These are phyloP conservation scores for Metschnikowia peoriensis DNA, from an alignment of 805 yeast genomes.

Conservation along the genomic window DNA sequence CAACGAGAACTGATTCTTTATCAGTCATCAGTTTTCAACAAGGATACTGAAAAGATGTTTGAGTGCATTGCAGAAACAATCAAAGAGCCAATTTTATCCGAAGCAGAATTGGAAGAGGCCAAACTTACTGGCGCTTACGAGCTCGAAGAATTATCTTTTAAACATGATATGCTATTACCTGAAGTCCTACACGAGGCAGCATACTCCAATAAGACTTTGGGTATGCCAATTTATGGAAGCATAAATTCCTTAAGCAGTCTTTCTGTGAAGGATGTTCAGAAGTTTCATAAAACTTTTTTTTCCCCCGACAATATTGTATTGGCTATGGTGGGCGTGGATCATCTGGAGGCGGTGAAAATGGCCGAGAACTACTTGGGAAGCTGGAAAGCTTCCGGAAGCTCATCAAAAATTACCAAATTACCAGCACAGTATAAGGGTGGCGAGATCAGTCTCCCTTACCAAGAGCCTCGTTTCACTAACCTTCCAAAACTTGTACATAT, in stretches of 20 bases:
- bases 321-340: conserved; percentile 83
- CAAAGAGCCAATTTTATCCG: conserved; percentile 62
- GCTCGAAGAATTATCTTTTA: conserved; percentile 74
- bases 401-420: conserved; percentile 38
- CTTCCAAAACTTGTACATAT: conserved; percentile 81
- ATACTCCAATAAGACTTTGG: conserved; percentile 67
- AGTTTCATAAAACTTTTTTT: conserved; percentile 64
- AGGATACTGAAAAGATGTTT: conserved; percentile 78
- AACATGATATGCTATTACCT: conserved; percentile 82
- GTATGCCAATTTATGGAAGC: conserved; percentile 84
- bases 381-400: conserved; percentile 34
- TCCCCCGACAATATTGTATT: conserved; percentile 81
- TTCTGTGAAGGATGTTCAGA: conserved; percentile 48
- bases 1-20: conserved; percentile 90
- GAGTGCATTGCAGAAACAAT: conserved; percentile 76
- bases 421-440: conserved; percentile 61
- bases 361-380: conserved; percentile 64
- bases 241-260: conserved; percentile 60
- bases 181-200: conserved; percentile 89
- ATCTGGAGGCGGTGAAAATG: conserved; percentile 62
- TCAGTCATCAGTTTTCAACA: conserved; percentile 91
- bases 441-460: conserved; percentile 37
- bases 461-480: conserved; percentile 39
- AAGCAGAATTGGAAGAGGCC: conserved; percentile 72
- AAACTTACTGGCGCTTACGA: conserved; percentile 75